These are phyloP conservation scores for Colletotrichum sp. DNA, from an alignment of 2,329 filamentous ascomycete species.

Conservation along the genomic window DNA sequence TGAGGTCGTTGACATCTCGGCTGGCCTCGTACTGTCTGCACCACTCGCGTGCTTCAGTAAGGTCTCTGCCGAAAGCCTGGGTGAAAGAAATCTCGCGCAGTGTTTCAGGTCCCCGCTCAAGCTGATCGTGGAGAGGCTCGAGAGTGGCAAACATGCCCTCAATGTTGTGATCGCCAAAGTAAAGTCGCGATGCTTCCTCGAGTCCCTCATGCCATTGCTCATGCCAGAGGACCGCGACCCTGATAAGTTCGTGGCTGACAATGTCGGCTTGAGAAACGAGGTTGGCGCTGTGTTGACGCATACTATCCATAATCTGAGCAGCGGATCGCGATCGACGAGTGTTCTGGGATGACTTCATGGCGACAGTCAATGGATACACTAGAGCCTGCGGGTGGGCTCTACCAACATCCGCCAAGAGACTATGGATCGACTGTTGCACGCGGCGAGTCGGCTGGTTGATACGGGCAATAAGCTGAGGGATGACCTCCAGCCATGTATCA, in stretches of 20 bases:
- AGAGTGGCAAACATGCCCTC: constrained; percentile 96
- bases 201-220: constrained; percentile 98
- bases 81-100: constrained; percentile 96
- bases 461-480: constrained; percentile 93
- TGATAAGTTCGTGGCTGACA: constrained; percentile 95
- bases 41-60: constrained; percentile 95
- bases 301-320: constrained; percentile 94
- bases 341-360: constrained; percentile 91
- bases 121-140: constrained; percentile 86
- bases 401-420: constrained; percentile 89
- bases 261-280: constrained; percentile 95
- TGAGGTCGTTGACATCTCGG: constrained; percentile 91
- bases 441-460: constrained; percentile 95
- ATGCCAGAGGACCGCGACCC: constrained; percentile 97
- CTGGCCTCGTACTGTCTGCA: constrained; percentile 90
- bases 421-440: constrained; percentile 90
- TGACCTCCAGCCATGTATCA: constrained; percentile 98
- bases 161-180: constrained; percentile 97
- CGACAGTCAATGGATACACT: constrained; percentile 95
- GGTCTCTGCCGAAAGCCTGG: constrained; percentile 93
- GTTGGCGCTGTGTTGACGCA: constrained; percentile 91
- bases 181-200: constrained; percentile 93
- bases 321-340: constrained; percentile 86
- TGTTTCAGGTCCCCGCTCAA: constrained; percentile 91
- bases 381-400: constrained; percentile 94